phyloP scores from a whole-genome alignment of 768 basidiomycete genomes.

The Suillus brevipes region DNA sequence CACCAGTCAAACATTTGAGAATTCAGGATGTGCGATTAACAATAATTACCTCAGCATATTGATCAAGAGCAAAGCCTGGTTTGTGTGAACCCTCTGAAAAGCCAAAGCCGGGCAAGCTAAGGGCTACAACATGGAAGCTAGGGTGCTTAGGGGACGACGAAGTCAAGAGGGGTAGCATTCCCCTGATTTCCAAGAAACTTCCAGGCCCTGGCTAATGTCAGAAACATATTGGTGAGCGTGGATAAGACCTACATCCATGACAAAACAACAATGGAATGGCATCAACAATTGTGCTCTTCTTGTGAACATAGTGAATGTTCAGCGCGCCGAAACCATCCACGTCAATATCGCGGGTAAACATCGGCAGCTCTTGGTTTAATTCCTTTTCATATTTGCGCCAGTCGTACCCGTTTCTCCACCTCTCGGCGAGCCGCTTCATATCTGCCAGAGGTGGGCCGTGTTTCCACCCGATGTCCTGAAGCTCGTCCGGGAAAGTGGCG shows the following conservation, averaged over 20 bases:
- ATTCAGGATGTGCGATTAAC: not conserved
- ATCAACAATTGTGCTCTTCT: slow-evolving; percentile 41
- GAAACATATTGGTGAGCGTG: slow-evolving; percentile 24
- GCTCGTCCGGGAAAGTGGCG: slow-evolving; percentile 54
- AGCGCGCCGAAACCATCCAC: slow-evolving; percentile 49
- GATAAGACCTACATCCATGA: slow-evolving; percentile 57
- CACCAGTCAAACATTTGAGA: slow-evolving; percentile 8
- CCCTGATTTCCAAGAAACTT: not conserved
- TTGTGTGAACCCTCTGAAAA: slow-evolving; percentile 59
- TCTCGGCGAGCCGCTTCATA: slow-evolving; percentile 45
- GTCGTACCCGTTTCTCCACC: slow-evolving; percentile 56
- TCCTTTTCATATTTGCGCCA: slow-evolving; percentile 54
- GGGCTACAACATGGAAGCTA: slow-evolving; percentile 62
- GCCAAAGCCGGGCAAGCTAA: slow-evolving; percentile 37
- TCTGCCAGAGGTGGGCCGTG: slow-evolving; percentile 55
- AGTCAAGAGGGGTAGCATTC: slow-evolving; percentile 42
- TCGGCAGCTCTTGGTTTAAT: slow-evolving; percentile 39
- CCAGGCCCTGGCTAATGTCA: slow-evolving; percentile 1
- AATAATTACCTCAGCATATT: slow-evolving; percentile 53
- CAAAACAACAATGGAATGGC: slow-evolving; percentile 62
- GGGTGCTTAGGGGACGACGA: slow-evolving; percentile 43
- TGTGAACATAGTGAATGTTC: slow-evolving; percentile 61
- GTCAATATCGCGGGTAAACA: slow-evolving; percentile 50
- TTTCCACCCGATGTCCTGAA: slow-evolving; percentile 48
- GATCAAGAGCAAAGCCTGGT: slow-evolving; percentile 48